Base-by-base conservation (phyloP, 306 rosid species). In the Medicago truncatula region DNA sequence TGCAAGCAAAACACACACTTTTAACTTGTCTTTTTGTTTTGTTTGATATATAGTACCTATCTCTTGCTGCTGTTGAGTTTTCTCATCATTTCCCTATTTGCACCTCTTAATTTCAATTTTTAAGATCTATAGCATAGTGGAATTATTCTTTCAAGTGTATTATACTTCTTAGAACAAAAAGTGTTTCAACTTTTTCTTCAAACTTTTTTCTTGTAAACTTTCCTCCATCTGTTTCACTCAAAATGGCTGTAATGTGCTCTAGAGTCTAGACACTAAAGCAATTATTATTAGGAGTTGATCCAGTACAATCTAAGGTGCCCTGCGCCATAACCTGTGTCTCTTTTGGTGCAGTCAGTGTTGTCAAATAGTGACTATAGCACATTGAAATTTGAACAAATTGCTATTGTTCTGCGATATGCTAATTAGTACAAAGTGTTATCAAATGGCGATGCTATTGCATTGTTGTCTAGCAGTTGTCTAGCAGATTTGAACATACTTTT, bases 1-100 rank as follows among this genome's bases (percentile, higher is more conserved):
- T 56, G 44, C 53, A 80, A 85, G 44, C 44, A 80, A 84, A 12
- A 13, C 60, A 81, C 67, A 31, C 69, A 23, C 43, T 68, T 52
- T 64, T 9, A 52, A 80, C 68, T 20, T 20, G 40, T 64, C 78
- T 65, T 69, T 78, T 65, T 34, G 17, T 69, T 78, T 65, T 34
- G n/a, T 31, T 41, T 76, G 10, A 69, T 16, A 14, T 54, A 49
- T 38, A 36, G 52, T 73, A 36, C 61, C 38, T 50, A 46, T 73
- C 10, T 73, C 36, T 79, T 53, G 83, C 77, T 54, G 77, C 56
- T 34, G 71, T 28, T 59, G 7, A 40, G 31, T 64, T 44, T 74
- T 49, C 17, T 49, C 18, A 14, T 43, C 14, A 43, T 43, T 44
- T 44, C 50, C 50, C 14, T 44, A 44, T 44, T 44, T 44, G 15